A percentile compares a stretch with the other conserved stretches of the same genome.
phyloP scores from a whole-genome alignment of 106 monocot species.

The Dendrobium officinale region DNA sequence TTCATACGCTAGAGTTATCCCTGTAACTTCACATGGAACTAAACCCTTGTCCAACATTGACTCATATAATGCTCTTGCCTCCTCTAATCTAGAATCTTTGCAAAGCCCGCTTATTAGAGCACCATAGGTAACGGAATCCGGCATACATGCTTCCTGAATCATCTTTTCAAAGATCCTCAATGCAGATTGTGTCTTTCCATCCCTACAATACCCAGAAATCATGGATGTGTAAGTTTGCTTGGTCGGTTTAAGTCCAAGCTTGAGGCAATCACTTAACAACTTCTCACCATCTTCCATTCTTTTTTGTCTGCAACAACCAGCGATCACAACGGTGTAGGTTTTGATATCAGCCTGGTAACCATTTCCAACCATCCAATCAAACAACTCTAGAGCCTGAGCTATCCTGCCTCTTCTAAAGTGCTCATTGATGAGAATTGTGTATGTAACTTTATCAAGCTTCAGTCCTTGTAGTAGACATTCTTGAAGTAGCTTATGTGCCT shows the following conservation, averaged over 20 bases:
- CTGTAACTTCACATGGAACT: constrained; percentile 79
- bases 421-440: constrained; percentile 72
- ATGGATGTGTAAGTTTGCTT: constrained; percentile 86
- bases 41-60: constrained; percentile 78
- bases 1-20: constrained; percentile 65
- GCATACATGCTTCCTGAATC: constrained; percentile 42
- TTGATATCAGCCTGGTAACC: constrained; percentile 69
- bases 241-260: constrained; percentile 48
- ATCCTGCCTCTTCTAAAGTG: constrained; percentile 60
- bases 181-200: constrained; percentile 42
- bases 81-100: constrained; percentile 79
- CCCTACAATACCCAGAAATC: constrained; percentile 76
- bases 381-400: constrained; percentile 48
- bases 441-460: constrained; percentile 66
- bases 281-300: constrained; percentile 66
- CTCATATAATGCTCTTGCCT: constrained; percentile 71
- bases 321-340: constrained; percentile 64
- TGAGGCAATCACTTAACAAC: constrained; percentile 50
- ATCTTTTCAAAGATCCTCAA: constrained; percentile 80
- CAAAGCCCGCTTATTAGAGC: constrained; percentile 93
- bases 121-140: constrained; percentile 83
- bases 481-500: constrained; percentile 61
- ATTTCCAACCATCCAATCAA: constrained; percentile 51
- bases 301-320: constrained; percentile 52
- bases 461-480: constrained; percentile 28